Evolutionary conservation across 2,329 filamentous ascomycete genomes (phyloP).

Genomic region (Scedosporium minutisporum): DNA sequence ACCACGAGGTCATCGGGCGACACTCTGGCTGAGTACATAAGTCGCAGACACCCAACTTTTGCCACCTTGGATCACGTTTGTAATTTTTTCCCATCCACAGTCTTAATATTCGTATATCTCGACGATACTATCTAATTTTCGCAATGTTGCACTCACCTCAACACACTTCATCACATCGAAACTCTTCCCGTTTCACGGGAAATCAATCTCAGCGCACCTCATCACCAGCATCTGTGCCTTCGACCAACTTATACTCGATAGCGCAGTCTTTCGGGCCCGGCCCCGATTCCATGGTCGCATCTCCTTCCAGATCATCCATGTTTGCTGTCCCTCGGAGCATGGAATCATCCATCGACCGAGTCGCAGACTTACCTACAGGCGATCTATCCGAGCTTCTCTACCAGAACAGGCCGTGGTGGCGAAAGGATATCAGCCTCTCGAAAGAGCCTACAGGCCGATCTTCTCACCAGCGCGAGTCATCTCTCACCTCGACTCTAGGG

Average conservation of each 20-base stretch:
- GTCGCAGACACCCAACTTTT: slow-evolving; percentile 2
- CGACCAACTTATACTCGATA: neutral
- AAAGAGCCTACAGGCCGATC: neutral
- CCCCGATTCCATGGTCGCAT: neutral
- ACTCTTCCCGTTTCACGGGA: neutral
- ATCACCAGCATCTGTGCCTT: neutral
- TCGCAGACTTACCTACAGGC: slow-evolving; percentile 2
- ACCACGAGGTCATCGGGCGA: neutral
- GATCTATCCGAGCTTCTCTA: slow-evolving; percentile 4
- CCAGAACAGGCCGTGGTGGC: slow-evolving; percentile 1
- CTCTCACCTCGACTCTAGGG: slow-evolving; percentile 45
- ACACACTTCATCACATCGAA: neutral
- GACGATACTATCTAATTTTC: neutral
- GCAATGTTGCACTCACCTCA: slow-evolving; percentile 1
- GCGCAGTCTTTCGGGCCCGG: neutral
- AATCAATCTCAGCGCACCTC: neutral
- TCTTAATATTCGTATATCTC: neutral
- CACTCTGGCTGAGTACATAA: slow-evolving; percentile 2
- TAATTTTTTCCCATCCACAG: neutral
- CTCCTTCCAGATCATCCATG: neutral
- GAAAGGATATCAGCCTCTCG: neutral
- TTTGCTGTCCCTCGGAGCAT: slow-evolving; percentile 4
- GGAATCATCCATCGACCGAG: slow-evolving; percentile 3
- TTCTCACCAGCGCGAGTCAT: slow-evolving; percentile 49
- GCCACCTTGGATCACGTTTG: neutral